A percentile compares a stretch with the other conserved stretches of the same genome.
phyloP scores from a whole-genome alignment of 2,329 filamentous ascomycete species.

The Claviceps sp. region DNA sequence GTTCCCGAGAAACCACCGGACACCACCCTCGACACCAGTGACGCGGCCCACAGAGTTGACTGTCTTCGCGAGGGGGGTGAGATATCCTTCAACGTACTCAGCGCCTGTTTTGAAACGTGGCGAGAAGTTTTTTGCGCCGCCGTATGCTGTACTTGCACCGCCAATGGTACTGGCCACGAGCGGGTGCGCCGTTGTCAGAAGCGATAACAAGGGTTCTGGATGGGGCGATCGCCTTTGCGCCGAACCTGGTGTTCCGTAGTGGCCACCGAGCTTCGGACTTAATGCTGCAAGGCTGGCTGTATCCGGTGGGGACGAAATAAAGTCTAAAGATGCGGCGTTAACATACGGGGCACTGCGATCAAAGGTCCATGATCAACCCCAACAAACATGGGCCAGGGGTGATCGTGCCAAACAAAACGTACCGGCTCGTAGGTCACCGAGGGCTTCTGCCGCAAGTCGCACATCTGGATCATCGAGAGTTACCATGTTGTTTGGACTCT shows the following conservation, averaged over 20 bases:
- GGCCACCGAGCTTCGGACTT: constrained; percentile 14
- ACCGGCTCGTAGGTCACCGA: constrained; percentile 59
- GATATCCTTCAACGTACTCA: constrained; percentile 79
- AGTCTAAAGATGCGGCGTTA: constrained; percentile 33
- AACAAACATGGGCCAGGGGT: too few relatives aligned
- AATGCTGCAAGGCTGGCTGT: constrained; percentile 28
- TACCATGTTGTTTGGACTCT: constrained; percentile 32
- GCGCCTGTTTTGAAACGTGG: constrained; percentile 80
- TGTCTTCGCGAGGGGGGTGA: constrained; percentile 75
- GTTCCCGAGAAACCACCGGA: constrained; percentile 68
- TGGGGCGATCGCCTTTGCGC: constrained; percentile 28
- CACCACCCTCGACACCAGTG: constrained; percentile 76
- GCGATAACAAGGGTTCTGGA: constrained; percentile 68
- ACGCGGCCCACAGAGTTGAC: constrained; percentile 71
- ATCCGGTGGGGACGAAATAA: constrained; percentile 48
- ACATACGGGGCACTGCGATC: not conserved
- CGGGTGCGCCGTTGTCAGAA: constrained; percentile 80
- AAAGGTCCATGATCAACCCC: not conserved
- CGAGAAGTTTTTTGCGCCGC: constrained; percentile 78
- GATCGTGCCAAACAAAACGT: constrained; percentile 14
- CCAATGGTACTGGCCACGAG: constrained; percentile 76
- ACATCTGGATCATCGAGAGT: constrained; percentile 55
- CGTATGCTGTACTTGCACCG: constrained; percentile 73
- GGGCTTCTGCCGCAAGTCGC: constrained; percentile 58
- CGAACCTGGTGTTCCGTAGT: constrained; percentile 2